Conservation (phyloP, 2,329 filamentous ascomycete species). For the Aureobasidium sp. region DNA sequence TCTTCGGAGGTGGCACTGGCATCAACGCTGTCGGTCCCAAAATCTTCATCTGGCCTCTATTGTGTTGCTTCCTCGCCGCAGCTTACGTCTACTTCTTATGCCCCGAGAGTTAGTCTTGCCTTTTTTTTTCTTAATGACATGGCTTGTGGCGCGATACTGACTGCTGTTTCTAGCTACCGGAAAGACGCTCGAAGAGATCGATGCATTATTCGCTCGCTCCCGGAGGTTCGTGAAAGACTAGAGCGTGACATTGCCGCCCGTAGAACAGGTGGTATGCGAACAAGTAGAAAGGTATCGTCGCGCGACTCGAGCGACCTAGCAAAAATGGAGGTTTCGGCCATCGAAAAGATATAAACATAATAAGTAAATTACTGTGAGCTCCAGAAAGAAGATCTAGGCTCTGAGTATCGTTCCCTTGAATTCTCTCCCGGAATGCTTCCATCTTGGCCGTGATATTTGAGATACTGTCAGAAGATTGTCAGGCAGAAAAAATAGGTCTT, state of each 20-base stretch:
- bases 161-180: conserved; percentile 8
- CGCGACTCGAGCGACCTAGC: neutral
- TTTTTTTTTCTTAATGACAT: neutral
- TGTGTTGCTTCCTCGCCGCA: conserved; percentile 24
- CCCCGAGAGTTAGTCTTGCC: conserved; percentile 16
- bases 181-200: conserved; percentile 18
- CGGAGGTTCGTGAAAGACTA: conserved; percentile 6
- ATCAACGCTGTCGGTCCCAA: conserved; percentile 28
- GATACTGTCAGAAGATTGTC: too few relatives aligned
- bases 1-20: conserved; percentile 28
- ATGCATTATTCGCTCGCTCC: conserved; percentile 16
- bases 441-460: too few relatives aligned
- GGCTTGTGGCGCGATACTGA: neutral
- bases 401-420: too few relatives aligned
- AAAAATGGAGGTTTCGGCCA: neutral
- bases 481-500: too few relatives aligned
- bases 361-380: too few relatives aligned
- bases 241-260: neutral
- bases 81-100: conserved; percentile 22
- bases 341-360: neutral
- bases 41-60: conserved; percentile 31
- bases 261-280: neutral
- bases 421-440: too few relatives aligned
- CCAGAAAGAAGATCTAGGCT: too few relatives aligned
- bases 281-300: neutral